These are phyloP conservation scores for Miscanthus sacchariflorus DNA, from an alignment of 202 grass and related monocot species.

Conservation along the genomic window DNA sequence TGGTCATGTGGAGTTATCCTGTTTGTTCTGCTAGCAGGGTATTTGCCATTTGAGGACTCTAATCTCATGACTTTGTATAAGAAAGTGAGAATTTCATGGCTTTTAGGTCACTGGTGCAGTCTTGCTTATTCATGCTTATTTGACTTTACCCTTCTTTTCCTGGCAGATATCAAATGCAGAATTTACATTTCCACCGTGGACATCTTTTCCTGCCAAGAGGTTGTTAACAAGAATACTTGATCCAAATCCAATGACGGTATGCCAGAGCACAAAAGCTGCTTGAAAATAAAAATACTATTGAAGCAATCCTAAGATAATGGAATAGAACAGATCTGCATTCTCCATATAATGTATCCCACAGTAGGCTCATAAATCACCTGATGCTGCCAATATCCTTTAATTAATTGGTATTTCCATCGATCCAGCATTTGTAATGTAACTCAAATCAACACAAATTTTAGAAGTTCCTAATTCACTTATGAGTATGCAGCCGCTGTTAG, in stretches of 20 bases:
- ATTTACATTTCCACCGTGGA: conserved; percentile 78
- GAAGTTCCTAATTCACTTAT: not conserved
- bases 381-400: conserved; percentile 21
- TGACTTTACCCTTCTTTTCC: conserved; percentile 22
- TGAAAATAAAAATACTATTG: conserved; percentile 14
- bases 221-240: conserved; percentile 87
- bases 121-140: conserved; percentile 38
- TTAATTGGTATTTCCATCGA: conserved; percentile 13
- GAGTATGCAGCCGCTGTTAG: conserved; percentile 2
- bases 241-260: conserved; percentile 85
- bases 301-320: conserved; percentile 22
- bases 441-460: not conserved
- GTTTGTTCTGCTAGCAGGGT: conserved; percentile 90
- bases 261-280: conserved; percentile 46
- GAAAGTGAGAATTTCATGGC: conserved; percentile 71
- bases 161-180: conserved; percentile 72
- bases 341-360: not conserved
- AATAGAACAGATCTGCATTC: not conserved
- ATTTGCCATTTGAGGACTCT: conserved; percentile 89
- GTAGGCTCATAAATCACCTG: not conserved
- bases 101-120: conserved; percentile 23
- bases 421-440: not conserved
- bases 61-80: conserved; percentile 90
- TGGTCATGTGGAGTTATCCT: conserved; percentile 94
- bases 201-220: conserved; percentile 79